Evolutionary conservation across 208 protist genomes (phyloP), one percentile per base, ranked within the genome.

Genomic region (Angomonas deanei): DNA sequence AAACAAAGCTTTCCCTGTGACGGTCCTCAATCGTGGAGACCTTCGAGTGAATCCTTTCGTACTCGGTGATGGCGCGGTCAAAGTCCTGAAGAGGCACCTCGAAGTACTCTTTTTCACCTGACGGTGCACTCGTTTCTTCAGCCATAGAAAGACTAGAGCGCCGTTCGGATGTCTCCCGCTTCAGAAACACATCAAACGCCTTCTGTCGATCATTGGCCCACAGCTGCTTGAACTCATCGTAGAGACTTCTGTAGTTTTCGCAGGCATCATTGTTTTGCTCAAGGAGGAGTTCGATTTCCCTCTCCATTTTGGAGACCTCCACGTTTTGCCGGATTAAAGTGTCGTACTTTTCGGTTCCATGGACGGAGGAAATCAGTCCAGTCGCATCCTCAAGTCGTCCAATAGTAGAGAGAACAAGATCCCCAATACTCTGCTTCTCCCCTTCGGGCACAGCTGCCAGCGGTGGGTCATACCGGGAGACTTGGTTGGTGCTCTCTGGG

Each of bases 51-150:
- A 97, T 82, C 47, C 84, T 77, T 47, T 89, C 84, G 72, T 98
- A 99, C 55, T 96, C 85, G 0, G 86, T 90, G 61, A 99, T 98
- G 58, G 94, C 78, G 27, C 83, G 70, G 70, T 98, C 94, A 78
- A 98, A 99, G 19, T 93, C 84, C 57, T 91, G 78, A 42, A 99
- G 75, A 34, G 74, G 72, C 2, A 96, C 90, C 10, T 87, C 84
- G 70, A 97, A 97, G 74, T 94, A 97, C 68, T 97, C 92, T 48
- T 76, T 69, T 17, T 60, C 55, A 19, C 28, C 6, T 1, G 33
- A 23, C 2, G 55, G 31, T 4, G 55, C 13, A 3, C 31, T n/a
- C 4, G 68, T 54, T 24, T 76, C 70, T 32, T 73, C 78, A 52
- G 63, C 46, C 46, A 77, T 68, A 15, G 70, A 70, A 54, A 26